Percentiles rank a stretch among this genome's conserved stretches.
phyloP scores from a whole-genome alignment of 2,329 filamentous ascomycete genomes.

The Neocucurbitaria cava region DNA sequence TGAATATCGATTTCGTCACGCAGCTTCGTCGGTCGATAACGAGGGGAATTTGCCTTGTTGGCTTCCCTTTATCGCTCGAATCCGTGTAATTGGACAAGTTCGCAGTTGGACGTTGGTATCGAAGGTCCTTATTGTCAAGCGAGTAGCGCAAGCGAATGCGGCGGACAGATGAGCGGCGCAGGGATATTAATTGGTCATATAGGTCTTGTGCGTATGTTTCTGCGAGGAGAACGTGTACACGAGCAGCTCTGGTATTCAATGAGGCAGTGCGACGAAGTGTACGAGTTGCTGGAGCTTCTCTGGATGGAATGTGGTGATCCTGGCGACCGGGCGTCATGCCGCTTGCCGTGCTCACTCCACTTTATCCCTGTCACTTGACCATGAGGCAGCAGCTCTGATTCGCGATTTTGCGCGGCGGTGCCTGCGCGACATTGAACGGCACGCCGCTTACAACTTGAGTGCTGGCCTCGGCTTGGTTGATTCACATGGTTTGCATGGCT shows the following conservation, averaged over 20 bases:
- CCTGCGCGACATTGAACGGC: constrained; percentile 1
- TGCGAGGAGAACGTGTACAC: neutral
- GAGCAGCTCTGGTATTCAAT: neutral
- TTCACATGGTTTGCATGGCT: neutral
- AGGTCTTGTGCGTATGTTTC: neutral
- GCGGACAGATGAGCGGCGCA: neutral
- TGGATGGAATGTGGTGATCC: constrained; percentile 14
- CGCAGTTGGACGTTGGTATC: neutral
- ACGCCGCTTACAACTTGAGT: neutral
- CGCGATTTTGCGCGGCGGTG: constrained; percentile 3
- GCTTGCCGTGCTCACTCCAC: constrained; percentile 4
- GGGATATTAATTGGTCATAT: neutral
- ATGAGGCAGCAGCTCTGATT: constrained; percentile 4
- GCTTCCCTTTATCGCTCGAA: neutral
- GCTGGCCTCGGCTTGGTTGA: neutral
- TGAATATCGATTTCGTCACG: neutral
- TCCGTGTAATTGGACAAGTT: neutral
- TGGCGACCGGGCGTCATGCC: constrained; percentile 11
- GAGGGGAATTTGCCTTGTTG: neutral
- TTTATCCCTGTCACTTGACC: constrained; percentile 7
- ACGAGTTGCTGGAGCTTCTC: constrained; percentile 1
- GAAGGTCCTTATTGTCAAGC: constrained; percentile 1
- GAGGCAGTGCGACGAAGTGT: constrained; percentile 4
- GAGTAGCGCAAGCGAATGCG: neutral
- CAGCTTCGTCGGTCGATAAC: neutral